Conservation (phyloP, 192 early-diverging fungal species). For the Coemansia sp. region DNA sequence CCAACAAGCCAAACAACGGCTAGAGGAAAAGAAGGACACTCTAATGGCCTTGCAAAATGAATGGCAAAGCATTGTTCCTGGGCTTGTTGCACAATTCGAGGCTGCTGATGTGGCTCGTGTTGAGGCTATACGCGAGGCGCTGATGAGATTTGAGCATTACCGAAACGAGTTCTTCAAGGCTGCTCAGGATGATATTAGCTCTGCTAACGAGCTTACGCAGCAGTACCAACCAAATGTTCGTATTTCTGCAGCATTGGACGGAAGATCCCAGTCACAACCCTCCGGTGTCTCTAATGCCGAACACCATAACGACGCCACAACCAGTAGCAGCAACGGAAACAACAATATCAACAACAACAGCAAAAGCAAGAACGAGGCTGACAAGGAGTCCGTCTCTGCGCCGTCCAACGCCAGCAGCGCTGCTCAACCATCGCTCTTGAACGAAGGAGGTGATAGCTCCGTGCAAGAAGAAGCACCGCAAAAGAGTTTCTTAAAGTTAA, state of each 20-base stretch:
- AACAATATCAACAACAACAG: background rate
- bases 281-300: background rate
- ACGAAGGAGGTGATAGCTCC: background rate
- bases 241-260: conserved; percentile 25
- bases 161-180: conserved; percentile 38
- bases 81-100: conserved; percentile 45
- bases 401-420: background rate
- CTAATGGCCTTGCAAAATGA: conserved; percentile 37
- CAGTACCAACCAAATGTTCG: conserved; percentile 7
- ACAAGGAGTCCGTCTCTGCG: background rate
- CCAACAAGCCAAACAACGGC: conserved; percentile 35
- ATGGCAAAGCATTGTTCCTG: conserved; percentile 41
- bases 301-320: background rate
- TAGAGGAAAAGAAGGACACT: conserved; percentile 34
- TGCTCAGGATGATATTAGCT: conserved; percentile 7
- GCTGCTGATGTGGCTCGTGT: conserved; percentile 41
- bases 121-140: conserved; percentile 35
- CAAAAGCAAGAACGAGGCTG: background rate
- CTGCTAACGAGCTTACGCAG: conserved; percentile 18
- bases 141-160: conserved; percentile 48
- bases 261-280: background rate
- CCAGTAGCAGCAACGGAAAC: background rate
- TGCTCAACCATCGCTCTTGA: background rate
- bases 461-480: conserved; percentile 13
- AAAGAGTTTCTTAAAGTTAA: conserved; percentile 34